Base-by-base conservation (phyloP, 352 stramenopile species). In the Phytophthora quininea region DNA sequence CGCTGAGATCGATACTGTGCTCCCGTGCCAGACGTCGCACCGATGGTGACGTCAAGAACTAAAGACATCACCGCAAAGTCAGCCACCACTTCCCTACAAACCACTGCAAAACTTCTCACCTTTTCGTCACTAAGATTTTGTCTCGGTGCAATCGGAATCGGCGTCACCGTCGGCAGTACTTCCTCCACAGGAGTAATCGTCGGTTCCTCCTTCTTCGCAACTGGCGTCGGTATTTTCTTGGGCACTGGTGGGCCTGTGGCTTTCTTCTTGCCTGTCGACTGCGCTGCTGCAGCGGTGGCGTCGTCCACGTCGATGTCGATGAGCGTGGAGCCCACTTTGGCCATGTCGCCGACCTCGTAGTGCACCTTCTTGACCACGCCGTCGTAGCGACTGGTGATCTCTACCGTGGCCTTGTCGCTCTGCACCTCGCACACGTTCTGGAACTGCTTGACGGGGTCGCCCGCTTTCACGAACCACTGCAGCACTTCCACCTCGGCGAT, bases 401-500 rank as follows among this genome's bases (percentile, higher is more conserved):
- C 97, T 30, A 99, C 97, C 6, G 94, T 98, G 19, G 97, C 85
- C 84, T 99, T 99, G 76, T 99, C 97, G 47, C 81, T 97, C 77
- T 99, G 97, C 27, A 99, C 98, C 71, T 99, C 92, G 73, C 97
- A 99, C 35, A 99, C 89, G 47, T 93, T 95, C 79, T 99, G 97
- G 77, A 99, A 99, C 79, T 98, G 91, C 62, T 95, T 89, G 35
- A 98, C 79, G 19, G 65, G 56, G 54, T 98, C 92, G 45, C 95
- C 95, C 48, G 88, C 82, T 58, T 96, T 90, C 51, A 99, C 92
- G 64, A 98, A 99, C 97, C 96, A 99, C 80, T 99, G 93, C 51
- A 99, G 81, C 27, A 99, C 70, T 80, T 99, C 97, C 50, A 99
- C 97, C 76, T 99, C 98, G 29, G 93, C 90, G 74, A 99, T 99